These are phyloP conservation scores for Panicum virgatum DNA, from an alignment of 202 grass and related monocot genomes.

Conservation along the genomic window DNA sequence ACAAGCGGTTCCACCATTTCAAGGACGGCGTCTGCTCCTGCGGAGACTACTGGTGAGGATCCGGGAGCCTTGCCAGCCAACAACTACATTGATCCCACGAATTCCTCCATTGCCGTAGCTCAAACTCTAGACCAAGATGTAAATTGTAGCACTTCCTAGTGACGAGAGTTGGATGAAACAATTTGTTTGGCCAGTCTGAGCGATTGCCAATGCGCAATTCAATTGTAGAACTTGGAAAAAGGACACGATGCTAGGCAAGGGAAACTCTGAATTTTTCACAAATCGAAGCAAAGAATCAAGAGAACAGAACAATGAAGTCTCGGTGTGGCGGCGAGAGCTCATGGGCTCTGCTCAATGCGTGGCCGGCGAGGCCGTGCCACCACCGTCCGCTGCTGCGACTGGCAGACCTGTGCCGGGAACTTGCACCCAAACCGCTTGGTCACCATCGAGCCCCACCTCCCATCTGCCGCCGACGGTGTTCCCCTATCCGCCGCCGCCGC, in stretches of 20 bases:
- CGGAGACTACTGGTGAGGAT: slow-evolving; percentile 80
- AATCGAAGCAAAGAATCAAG: slow-evolving; percentile 60
- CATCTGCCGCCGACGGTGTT: slow-evolving; percentile 14
- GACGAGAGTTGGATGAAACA: slow-evolving; percentile 1
- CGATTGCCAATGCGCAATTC: neutral
- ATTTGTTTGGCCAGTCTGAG: neutral
- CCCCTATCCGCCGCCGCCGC: slow-evolving; percentile 34
- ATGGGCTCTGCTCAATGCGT: slow-evolving; percentile 65
- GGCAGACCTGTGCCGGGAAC: slow-evolving; percentile 90
- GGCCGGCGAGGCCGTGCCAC: slow-evolving; percentile 67
- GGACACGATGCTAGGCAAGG: neutral
- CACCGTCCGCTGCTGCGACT: slow-evolving; percentile 77
- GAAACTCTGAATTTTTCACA: slow-evolving; percentile 41
- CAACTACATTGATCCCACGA: neutral
- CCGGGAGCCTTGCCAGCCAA: slow-evolving; percentile 9
- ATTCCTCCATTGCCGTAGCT: neutral
- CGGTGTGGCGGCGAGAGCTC: slow-evolving; percentile 20
- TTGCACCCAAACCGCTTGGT: slow-evolving; percentile 83
- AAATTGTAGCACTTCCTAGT: slow-evolving; percentile 12
- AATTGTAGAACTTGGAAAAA: slow-evolving; percentile 23
- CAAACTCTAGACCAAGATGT: neutral
- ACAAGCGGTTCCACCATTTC: slow-evolving; percentile 94
- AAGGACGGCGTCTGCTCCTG: slow-evolving; percentile 85
- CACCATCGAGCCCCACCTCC: slow-evolving; percentile 59
- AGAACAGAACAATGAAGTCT: slow-evolving; percentile 38